Conservation (phyloP, 2,329 filamentous ascomycete species). For the Hypoxylon sp. region DNA sequence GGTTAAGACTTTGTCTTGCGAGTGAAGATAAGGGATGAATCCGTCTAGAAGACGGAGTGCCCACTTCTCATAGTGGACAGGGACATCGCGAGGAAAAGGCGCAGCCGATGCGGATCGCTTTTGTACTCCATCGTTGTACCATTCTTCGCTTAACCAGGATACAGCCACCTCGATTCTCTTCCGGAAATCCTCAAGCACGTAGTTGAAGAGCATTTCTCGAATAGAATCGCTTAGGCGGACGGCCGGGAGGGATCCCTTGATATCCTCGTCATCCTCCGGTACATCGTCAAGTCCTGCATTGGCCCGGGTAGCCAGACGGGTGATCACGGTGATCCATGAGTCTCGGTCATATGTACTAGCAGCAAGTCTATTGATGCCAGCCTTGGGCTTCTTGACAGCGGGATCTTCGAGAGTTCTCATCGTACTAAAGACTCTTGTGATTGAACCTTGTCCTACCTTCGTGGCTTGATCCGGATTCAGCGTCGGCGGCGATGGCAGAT, state of each 20-base stretch:
- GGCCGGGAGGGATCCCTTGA: constrained; percentile 49
- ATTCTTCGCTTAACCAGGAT: constrained; percentile 96
- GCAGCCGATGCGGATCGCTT: constrained; percentile 58
- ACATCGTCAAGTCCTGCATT: constrained; percentile 76
- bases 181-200: constrained; percentile 93
- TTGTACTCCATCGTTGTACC: constrained; percentile 88
- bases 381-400: constrained; percentile 71
- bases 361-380: constrained; percentile 86
- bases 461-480: constrained; percentile 79
- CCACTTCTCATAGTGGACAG: constrained; percentile 83
- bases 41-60: constrained; percentile 86
- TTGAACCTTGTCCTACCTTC: constrained; percentile 80
- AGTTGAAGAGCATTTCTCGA: constrained; percentile 84
- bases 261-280: constrained; percentile 70
- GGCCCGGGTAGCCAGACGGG: constrained; percentile 85
- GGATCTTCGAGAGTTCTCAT: constrained; percentile 81
- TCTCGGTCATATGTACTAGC: constrained; percentile 88
- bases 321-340: constrained; percentile 90
- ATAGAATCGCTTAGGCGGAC: constrained; percentile 74
- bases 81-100: constrained; percentile 61
- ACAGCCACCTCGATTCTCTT: constrained; percentile 91
- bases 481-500: constrained; percentile 81
- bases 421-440: constrained; percentile 83
- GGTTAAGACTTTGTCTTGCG: constrained; percentile 89
- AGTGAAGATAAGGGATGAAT: constrained; percentile 91